Conservation (phyloP, 106 monocot genomes). For the Chionographis japonica region DNA sequence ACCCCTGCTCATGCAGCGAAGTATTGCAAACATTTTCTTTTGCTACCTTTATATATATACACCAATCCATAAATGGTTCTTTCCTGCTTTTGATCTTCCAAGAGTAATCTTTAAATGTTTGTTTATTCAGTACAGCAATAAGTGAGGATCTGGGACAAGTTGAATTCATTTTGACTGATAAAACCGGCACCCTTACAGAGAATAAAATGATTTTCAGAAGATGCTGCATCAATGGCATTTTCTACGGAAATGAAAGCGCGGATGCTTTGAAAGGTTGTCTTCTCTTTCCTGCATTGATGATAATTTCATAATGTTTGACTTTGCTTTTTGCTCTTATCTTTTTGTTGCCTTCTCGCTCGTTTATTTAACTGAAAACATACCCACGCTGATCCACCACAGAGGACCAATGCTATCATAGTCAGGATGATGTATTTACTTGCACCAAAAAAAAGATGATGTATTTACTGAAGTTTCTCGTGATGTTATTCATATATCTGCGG, state of each 20-base stretch:
- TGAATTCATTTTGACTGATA: conserved; percentile 94
- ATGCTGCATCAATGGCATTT: conserved; percentile 78
- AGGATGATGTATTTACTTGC: too few species aligned
- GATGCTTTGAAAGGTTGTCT: conserved; percentile 93
- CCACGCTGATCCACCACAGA: too few species aligned
- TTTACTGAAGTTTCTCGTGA: too few species aligned
- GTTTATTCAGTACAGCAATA: conserved; percentile 82
- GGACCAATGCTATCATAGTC: too few species aligned
- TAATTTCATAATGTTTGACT: not conserved
- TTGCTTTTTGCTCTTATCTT: not conserved
- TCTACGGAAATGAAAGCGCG: conserved; percentile 82
- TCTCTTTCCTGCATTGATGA: not conserved
- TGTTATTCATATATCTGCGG: too few species aligned
- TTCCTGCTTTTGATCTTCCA: not conserved
- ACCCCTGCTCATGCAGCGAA: conserved; percentile 84
- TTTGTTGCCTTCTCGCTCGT: too few species aligned
- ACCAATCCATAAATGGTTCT: not conserved
- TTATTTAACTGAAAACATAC: too few species aligned
- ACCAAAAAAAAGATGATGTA: too few species aligned
- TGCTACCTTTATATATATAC: not conserved
- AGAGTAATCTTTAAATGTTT: not conserved
- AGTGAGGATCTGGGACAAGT: conserved; percentile 99
- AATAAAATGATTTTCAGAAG: conserved; percentile 91
- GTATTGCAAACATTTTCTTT: conserved; percentile 24
- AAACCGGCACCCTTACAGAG: conserved; percentile 97